These are phyloP conservation scores for Graphilbum fragrans DNA, from an alignment of 2,329 filamentous ascomycete species.

Conservation along the genomic window DNA sequence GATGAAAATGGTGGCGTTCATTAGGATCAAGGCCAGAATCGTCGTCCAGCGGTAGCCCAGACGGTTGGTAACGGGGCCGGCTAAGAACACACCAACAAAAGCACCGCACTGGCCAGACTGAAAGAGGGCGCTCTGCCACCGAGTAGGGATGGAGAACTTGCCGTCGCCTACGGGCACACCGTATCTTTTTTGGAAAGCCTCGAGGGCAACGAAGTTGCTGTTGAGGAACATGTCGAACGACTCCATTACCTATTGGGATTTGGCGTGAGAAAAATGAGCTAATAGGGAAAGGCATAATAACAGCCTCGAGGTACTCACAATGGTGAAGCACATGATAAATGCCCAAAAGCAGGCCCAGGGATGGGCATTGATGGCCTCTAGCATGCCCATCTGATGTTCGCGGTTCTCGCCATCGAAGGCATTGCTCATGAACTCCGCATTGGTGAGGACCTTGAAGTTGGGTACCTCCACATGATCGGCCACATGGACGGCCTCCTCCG, in stretches of 20 bases:
- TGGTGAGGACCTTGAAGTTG: slow-evolving; percentile 37
- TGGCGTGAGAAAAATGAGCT: background rate
- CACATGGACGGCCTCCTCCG: slow-evolving; percentile 12
- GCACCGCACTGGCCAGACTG: slow-evolving; percentile 44
- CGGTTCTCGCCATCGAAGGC: slow-evolving; percentile 43
- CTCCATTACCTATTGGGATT: slow-evolving; percentile 46
- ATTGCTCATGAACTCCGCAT: slow-evolving; percentile 26
- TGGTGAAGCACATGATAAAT: slow-evolving; percentile 24
- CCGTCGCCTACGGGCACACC: slow-evolving; percentile 24
- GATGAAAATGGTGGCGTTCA: slow-evolving; percentile 46
- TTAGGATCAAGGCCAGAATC: slow-evolving; percentile 36
- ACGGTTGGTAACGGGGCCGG: slow-evolving; percentile 43
- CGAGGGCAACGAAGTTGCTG: slow-evolving; percentile 42
- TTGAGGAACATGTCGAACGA: slow-evolving; percentile 51
- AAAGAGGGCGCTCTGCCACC: slow-evolving; percentile 47
- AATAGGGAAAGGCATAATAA: background rate
- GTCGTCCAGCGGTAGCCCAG: slow-evolving; percentile 50
- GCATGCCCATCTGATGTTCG: slow-evolving; percentile 20
- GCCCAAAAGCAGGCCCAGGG: slow-evolving; percentile 25
- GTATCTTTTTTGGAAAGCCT: slow-evolving; percentile 31
- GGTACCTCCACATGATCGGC: slow-evolving; percentile 27
- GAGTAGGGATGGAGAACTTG: slow-evolving; percentile 29
- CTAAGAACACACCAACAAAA: slow-evolving; percentile 45
- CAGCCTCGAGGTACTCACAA: slow-evolving; percentile 20
- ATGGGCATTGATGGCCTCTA: slow-evolving; percentile 18